A percentile compares a stretch with the other conserved stretches of the same genome.
Conservation (phyloP, 441 rosid species). For the Eugenia klotzschiana region DNA sequence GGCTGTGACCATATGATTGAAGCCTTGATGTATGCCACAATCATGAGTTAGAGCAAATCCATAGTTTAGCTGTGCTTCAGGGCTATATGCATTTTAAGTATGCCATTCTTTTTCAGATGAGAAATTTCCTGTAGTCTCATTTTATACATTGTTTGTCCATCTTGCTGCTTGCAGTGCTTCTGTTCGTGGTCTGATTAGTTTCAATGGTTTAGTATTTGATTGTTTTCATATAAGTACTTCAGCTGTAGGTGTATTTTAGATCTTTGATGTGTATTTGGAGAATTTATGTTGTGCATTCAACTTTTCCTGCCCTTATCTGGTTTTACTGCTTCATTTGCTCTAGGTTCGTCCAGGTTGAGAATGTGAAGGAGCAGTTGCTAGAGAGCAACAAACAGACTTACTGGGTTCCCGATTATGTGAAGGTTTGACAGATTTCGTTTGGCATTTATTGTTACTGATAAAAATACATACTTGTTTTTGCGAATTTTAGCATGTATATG, state of each 20-base stretch:
- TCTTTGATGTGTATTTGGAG: not conserved
- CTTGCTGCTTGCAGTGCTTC: not conserved
- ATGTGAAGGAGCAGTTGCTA: slow-evolving; percentile 61
- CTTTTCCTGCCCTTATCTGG: not conserved
- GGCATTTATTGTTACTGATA: not conserved
- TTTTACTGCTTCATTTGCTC: not conserved
- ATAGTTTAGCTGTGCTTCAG: not conserved
- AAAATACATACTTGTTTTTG: not conserved
- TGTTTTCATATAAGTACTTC: not conserved
- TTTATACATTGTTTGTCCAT: not conserved
- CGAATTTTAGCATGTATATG: not conserved
- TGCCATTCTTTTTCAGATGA: not conserved
- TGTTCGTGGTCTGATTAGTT: not conserved
- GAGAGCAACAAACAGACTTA: slow-evolving; percentile 76
- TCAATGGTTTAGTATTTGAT: not conserved
- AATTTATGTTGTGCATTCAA: not conserved
- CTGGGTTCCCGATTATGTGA: slow-evolving; percentile 98
- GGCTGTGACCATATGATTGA: not conserved
- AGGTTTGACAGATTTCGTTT: slow-evolving; percentile 36
- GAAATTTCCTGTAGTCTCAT: not conserved
- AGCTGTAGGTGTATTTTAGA: not conserved
- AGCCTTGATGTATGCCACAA: not conserved
- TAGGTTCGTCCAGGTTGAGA: slow-evolving; percentile 94
- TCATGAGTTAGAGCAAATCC: not conserved
- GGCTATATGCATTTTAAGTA: not conserved